Percentiles rank a stretch among this genome's conserved stretches.
Evolutionary conservation across 2,329 filamentous ascomycete species (phyloP).

Genomic region (Aureobasidium sp.): DNA sequence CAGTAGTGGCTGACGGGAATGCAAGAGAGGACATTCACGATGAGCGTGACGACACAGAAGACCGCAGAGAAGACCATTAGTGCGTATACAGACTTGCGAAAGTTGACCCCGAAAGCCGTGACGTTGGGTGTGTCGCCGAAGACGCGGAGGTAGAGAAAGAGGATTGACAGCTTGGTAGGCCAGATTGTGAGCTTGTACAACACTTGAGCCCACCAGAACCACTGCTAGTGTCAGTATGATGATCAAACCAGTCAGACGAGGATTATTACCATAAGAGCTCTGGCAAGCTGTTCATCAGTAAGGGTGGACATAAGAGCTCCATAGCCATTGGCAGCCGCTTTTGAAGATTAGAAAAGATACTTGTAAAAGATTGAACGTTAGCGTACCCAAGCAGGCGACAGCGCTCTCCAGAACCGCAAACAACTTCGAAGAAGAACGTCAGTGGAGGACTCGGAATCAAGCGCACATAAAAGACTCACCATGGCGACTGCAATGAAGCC

Average conservation of each 20-base stretch:
- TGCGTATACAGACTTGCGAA: constrained; percentile 22
- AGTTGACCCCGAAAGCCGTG: constrained; percentile 30
- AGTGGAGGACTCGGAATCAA: not conserved
- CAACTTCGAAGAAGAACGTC: not conserved
- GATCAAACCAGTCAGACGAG: not conserved
- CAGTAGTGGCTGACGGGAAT: constrained; percentile 26
- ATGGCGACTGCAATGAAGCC: constrained; percentile 3
- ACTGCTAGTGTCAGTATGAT: not conserved
- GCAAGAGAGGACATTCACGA: constrained; percentile 29
- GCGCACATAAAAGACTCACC: not conserved
- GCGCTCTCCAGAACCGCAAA: constrained; percentile 5
- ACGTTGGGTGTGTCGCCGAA: constrained; percentile 42
- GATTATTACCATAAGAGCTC: not conserved
- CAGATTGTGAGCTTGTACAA: constrained; percentile 12
- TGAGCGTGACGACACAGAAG: constrained; percentile 24
- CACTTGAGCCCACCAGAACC: constrained; percentile 13
- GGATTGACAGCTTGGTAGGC: constrained; percentile 12
- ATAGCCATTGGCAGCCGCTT: constrained; percentile 3
- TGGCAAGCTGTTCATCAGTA: not conserved
- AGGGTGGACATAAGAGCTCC: not conserved
- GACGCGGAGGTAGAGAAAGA: constrained; percentile 12
- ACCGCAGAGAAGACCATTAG: constrained; percentile 22
- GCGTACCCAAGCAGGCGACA: constrained; percentile 1
- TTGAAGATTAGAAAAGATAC: not conserved
- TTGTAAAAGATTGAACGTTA: not conserved